A percentile compares a stretch with the other conserved stretches of the same genome.
Evolutionary conservation across 2,329 filamentous ascomycete species (phyloP).

Genomic region (Penicillium hesseltinei): DNA sequence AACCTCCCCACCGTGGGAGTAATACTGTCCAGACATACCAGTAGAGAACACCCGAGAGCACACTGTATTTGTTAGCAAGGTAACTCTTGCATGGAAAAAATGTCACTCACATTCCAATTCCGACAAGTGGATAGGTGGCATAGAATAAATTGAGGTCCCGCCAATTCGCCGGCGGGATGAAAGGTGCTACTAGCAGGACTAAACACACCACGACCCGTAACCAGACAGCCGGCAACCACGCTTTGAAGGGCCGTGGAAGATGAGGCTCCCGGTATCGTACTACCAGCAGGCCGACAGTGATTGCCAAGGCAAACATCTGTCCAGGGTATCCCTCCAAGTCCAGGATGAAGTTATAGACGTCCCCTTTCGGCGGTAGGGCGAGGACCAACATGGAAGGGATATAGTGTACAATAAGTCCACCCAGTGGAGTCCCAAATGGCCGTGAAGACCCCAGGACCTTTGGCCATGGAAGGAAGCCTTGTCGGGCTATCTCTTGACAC

Average conservation of each 20-base stretch:
- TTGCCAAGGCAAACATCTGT: constrained; percentile 59
- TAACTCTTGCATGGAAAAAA: too few relatives aligned
- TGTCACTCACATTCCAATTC: constrained; percentile 43
- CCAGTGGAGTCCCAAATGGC: constrained; percentile 66
- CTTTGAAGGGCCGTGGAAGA: constrained; percentile 62
- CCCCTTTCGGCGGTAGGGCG: constrained; percentile 59
- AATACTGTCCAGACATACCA: constrained; percentile 67
- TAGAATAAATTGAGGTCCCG: constrained; percentile 51
- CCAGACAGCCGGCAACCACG: constrained; percentile 60
- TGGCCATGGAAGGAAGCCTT: constrained; percentile 67
- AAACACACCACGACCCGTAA: constrained; percentile 56
- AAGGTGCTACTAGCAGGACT: constrained; percentile 59
- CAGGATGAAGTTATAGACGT: constrained; percentile 70
- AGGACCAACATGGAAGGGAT: constrained; percentile 68
- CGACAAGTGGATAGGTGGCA: constrained; percentile 55
- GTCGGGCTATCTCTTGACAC: constrained; percentile 70
- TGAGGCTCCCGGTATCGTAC: constrained; percentile 61
- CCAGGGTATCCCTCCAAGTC: constrained; percentile 69
- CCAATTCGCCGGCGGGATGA: constrained; percentile 57
- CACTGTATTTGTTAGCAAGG: constrained; percentile 39
- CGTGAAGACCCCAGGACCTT: constrained; percentile 60
- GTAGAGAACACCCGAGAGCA: constrained; percentile 60
- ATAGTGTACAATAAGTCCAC: constrained; percentile 67
- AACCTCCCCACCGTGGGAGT: constrained; percentile 59
- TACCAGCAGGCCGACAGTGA: constrained; percentile 59